Evolutionary conservation across 257 asterid genomes (phyloP).

Genomic region (Solanum etuberosum): DNA sequence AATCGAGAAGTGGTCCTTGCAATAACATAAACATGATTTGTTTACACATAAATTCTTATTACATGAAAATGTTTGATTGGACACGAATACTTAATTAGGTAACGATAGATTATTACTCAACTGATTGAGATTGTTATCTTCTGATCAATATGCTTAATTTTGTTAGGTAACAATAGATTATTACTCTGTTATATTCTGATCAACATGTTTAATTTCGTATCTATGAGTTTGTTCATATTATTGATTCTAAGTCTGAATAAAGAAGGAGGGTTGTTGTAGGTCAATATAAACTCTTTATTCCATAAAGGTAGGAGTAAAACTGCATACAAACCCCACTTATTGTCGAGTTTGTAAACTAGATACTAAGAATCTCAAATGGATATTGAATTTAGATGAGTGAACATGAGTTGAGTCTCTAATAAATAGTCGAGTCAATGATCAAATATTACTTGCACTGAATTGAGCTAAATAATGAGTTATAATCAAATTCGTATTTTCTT

Average conservation of each 20-base stretch:
- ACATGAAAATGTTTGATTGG: not conserved
- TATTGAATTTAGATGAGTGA: not conserved
- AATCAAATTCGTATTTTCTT: not conserved
- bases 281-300: not conserved
- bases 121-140: no score
- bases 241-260: not conserved
- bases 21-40: not conserved
- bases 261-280: rapidly evolving
- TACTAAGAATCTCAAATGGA: not conserved
- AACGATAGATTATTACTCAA: not conserved
- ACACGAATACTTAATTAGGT: not conserved
- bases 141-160: no score
- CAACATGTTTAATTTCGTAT: no score
- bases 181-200: not conserved
- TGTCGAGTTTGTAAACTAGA: not conserved
- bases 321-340: not conserved
- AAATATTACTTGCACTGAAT: not conserved
- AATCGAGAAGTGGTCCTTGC: not conserved
- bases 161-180: not conserved
- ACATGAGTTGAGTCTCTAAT: not conserved
- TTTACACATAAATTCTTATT: not conserved
- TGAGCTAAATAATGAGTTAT: not conserved
- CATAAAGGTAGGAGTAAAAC: not conserved
- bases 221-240: not conserved
- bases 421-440: not conserved